These are phyloP conservation scores for Russula olivacea DNA, from an alignment of 768 basidiomycete genomes.

Conservation along the genomic window DNA sequence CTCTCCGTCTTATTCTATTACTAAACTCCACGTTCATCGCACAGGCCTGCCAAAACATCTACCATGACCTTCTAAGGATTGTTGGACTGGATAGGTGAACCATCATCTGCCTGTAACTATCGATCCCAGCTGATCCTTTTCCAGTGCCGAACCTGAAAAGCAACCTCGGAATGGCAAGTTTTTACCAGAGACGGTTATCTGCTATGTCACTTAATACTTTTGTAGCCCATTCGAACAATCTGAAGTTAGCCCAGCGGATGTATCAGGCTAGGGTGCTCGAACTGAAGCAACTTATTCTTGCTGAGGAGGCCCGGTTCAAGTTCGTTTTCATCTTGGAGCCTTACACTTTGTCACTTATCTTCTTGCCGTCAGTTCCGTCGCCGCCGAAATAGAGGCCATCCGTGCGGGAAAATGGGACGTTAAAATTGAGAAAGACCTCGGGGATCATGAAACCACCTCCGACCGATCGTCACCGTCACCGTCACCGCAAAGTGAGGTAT, in stretches of 20 bases:
- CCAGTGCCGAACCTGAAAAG: slow-evolving; percentile 32
- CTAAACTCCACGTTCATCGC: not conserved
- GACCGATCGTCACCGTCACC: slow-evolving; percentile 23
- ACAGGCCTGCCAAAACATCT: slow-evolving; percentile 12
- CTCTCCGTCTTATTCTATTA: slow-evolving; percentile 14
- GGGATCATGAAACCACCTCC: slow-evolving; percentile 5
- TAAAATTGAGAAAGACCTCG: slow-evolving; percentile 38
- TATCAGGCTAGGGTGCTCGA: slow-evolving; percentile 67
- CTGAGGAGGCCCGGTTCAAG: slow-evolving; percentile 79
- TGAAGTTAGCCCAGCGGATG: slow-evolving; percentile 67
- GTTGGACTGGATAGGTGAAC: slow-evolving; percentile 14
- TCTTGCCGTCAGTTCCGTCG: slow-evolving; percentile 44
- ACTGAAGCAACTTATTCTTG: slow-evolving; percentile 60
- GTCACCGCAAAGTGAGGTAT: slow-evolving; percentile 14
- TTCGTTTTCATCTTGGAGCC: slow-evolving; percentile 29
- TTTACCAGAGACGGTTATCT: slow-evolving; percentile 1
- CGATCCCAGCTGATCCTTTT: not conserved
- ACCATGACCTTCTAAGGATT: not conserved
- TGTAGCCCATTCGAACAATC: slow-evolving; percentile 53
- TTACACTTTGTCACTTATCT: not conserved
- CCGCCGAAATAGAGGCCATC: slow-evolving; percentile 73
- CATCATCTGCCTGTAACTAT: not conserved
- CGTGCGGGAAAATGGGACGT: slow-evolving; percentile 61
- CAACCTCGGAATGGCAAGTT: slow-evolving; percentile 45
- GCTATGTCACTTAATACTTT: not conserved